A percentile compares a stretch with the other conserved stretches of the same genome.
Conservation (phyloP, 75 land plant genomes). For the Pinus taeda region DNA sequence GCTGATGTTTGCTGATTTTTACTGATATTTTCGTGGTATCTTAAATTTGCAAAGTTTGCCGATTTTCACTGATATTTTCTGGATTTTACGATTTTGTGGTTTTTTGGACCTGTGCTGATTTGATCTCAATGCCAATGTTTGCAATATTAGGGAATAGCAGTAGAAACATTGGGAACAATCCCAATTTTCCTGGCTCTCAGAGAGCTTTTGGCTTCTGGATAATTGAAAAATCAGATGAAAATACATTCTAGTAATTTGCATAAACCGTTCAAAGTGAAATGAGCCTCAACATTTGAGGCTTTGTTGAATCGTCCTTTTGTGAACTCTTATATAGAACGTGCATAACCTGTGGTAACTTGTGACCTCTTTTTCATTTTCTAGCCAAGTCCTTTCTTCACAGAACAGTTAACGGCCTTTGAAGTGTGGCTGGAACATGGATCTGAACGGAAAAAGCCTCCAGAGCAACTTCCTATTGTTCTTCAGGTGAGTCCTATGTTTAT, state of each 20-base stretch:
- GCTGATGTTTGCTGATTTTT: too few species aligned
- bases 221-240: too few species aligned
- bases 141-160: too few species aligned
- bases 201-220: not conserved
- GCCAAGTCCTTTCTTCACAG: constrained; percentile 94
- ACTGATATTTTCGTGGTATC: too few species aligned
- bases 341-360: not conserved
- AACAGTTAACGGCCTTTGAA: constrained; percentile 95
- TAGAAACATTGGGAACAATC: too few species aligned
- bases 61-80: too few species aligned
- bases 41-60: too few species aligned
- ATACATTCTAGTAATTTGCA: not conserved
- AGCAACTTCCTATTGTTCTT: constrained; percentile 95
- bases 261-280: not conserved
- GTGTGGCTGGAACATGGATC: constrained; percentile 98
- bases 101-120: too few species aligned
- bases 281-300: not conserved
- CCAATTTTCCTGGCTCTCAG: too few species aligned
- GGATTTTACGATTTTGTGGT: too few species aligned
- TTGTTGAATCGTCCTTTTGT: not conserved
- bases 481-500: constrained; percentile 40
- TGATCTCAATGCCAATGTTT: too few species aligned
- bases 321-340: not conserved
- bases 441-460: constrained; percentile 88
- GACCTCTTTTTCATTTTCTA: constrained; percentile 17